Conservation (phyloP, 805 yeast species). For the Wickerhamomyces subpelliculosus region DNA sequence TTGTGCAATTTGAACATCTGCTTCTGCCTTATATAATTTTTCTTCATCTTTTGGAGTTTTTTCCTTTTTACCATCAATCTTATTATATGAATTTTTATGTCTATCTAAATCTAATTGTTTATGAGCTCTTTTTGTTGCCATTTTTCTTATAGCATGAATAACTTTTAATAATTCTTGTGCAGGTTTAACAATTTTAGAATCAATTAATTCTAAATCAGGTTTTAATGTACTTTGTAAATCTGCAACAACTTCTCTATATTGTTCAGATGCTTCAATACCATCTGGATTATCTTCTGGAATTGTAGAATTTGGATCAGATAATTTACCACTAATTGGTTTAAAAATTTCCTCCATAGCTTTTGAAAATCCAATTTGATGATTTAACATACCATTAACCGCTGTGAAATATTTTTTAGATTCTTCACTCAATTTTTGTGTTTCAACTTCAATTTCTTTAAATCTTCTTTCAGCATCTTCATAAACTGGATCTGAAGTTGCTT, state of each 20-base stretch:
- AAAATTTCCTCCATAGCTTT: constrained; percentile 92
- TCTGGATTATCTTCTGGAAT: constrained; percentile 94
- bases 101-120: constrained; percentile 93
- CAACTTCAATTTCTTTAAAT: constrained; percentile 84
- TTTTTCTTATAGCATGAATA: constrained; percentile 77
- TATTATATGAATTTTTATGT: constrained; percentile 59
- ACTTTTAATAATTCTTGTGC: constrained; percentile 85
- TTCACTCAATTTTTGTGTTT: constrained; percentile 82
- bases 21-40: constrained; percentile 80
- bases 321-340: constrained; percentile 90
- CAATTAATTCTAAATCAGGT: constrained; percentile 91
- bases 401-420: constrained; percentile 86
- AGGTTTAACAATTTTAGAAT: constrained; percentile 81
- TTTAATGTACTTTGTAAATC: constrained; percentile 80
- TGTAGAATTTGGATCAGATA: constrained; percentile 82
- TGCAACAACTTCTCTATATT: constrained; percentile 78
- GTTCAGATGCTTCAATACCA: constrained; percentile 91
- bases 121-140: constrained; percentile 93
- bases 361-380: constrained; percentile 92
- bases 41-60: constrained; percentile 87
- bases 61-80: constrained; percentile 77
- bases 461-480: constrained; percentile 94
- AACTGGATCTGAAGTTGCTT: constrained; percentile 72
- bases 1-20: constrained; percentile 82
- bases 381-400: constrained; percentile 91